These are phyloP conservation scores for Chlamydomonas reinhardtii DNA, from an alignment of 163 green algal species.

Conservation along the genomic window DNA sequence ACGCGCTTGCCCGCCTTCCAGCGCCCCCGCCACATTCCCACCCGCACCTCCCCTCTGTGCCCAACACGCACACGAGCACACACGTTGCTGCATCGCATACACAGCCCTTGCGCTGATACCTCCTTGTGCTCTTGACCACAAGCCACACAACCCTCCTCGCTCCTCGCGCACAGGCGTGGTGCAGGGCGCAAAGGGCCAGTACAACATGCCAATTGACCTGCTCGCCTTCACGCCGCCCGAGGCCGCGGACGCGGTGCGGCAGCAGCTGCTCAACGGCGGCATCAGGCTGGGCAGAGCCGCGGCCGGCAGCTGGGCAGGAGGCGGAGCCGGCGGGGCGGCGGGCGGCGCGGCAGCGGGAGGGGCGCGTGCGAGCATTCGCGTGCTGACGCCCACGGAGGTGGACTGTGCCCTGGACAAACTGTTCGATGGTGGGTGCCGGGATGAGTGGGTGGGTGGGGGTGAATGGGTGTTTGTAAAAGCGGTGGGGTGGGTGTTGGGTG, in stretches of 20 bases:
- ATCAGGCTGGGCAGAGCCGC: background rate
- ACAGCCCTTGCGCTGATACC: no score
- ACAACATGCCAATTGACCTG: conserved; percentile 28
- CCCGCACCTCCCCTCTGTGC: no score
- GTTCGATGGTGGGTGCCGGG: conserved; percentile 61
- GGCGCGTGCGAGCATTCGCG: background rate
- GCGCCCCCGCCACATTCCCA: no score
- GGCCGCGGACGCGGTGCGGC: background rate
- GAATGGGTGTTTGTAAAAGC: no score
- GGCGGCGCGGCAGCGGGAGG: background rate
- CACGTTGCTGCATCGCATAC: no score
- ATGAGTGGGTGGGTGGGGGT: background rate
- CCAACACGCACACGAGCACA: no score
- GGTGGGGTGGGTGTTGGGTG: no score
- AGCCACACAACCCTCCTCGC: no score
- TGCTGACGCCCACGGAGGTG: conserved; percentile 54
- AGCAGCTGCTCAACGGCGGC: background rate
- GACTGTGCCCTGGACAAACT: conserved; percentile 59
- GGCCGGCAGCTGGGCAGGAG: no score
- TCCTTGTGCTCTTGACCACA: no score
- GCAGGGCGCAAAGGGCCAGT: conserved; percentile 24
- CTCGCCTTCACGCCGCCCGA: background rate
- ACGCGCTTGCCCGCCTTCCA: no score
- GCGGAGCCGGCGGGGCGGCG: background rate
- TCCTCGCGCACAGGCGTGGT: conserved; percentile 27